Evolutionary conservation across 202 grass and related monocot genomes (phyloP), one percentile per base, ranked within the genome.

Genomic region (Setaria italica): DNA sequence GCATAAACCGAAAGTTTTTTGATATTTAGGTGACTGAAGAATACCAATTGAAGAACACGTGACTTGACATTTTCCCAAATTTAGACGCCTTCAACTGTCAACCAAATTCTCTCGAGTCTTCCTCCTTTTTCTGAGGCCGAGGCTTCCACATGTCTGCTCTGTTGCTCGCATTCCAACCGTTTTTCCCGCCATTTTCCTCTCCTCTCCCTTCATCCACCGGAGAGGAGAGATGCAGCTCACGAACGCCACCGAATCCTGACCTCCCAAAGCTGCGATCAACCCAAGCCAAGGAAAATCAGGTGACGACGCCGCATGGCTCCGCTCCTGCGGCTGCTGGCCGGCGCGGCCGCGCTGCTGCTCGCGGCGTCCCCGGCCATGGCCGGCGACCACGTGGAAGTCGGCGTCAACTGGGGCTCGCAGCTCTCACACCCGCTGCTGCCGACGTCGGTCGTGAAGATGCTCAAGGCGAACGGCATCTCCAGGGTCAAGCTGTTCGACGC

Each of bases 401-500:
- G 92, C 30, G 89, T 97, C 73, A 97, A 97, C 86, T 97, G 92
- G 90, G 95, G 92, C 21, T 93, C 90, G 34, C 90, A 93, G 77
- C 57, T 79, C 16, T 88, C 90, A 45, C 95, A 97, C 80, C 92
- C 87, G 35, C 85, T 97, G 46, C 62, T 63, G 0, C 90, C 92
- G 2, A 5, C 59, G 13, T 84, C 82, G 1, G 89, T 90, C 48
- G 92, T 95, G 25, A 84, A 86, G 60, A 90, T 97, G 95, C 82
- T 97, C 21, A 94, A 93, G 83, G 89, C 64, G 58, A 97, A 97
- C 68, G 80, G 90, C 15, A 89, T 97, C 49, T 37, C 58, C 11
- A 88, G 88, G 72, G 95, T 93, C 54, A 97, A 97, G 87, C 17
- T 97, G 68, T 97, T 97, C 83, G 92, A 97, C 84, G 90, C 92